phyloP scores from a whole-genome alignment of 805 yeast genomes.

The Yarrowia porcina region DNA sequence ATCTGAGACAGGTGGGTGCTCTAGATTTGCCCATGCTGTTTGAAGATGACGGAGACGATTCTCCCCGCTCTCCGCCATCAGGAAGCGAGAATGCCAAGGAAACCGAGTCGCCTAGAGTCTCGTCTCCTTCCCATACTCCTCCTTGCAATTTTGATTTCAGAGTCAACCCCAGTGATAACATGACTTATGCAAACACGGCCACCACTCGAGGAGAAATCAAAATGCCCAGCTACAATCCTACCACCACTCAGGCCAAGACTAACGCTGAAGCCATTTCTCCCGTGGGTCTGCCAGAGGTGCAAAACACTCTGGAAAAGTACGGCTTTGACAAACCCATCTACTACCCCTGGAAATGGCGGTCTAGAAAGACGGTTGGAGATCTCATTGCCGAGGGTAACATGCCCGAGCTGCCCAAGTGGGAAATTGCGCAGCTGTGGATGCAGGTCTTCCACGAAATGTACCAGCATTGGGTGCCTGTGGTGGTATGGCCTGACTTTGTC shows the following conservation, averaged over 20 bases:
- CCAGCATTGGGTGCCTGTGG: constrained; percentile 34
- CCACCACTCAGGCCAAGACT: neutral
- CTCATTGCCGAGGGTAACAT: neutral
- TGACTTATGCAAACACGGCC: neutral
- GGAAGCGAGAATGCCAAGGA: neutral
- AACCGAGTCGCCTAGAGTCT: neutral
- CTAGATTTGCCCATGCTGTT: constrained; percentile 9
- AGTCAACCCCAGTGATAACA: constrained; percentile 16
- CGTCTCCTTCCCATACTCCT: neutral
- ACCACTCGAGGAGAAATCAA: constrained; percentile 4
- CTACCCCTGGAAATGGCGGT: constrained; percentile 26
- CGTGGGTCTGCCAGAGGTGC: neutral
- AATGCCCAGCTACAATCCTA: constrained; percentile 2
- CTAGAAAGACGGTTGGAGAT: constrained; percentile 5
- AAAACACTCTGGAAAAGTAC: neutral
- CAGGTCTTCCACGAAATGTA: constrained; percentile 29
- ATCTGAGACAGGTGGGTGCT: neutral
- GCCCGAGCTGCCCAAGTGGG: constrained; percentile 29
- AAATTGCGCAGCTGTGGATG: constrained; percentile 29
- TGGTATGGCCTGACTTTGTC: constrained; percentile 33
- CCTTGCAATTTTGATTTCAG: constrained; percentile 13
- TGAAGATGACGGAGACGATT: constrained; percentile 12
- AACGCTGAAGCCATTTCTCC: constrained; percentile 12
- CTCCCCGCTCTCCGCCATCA: neutral
- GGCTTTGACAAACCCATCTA: constrained; percentile 23